These are phyloP conservation scores for Penicillium sp. DNA, from an alignment of 2,329 filamentous ascomycete genomes.

Conservation along the genomic window DNA sequence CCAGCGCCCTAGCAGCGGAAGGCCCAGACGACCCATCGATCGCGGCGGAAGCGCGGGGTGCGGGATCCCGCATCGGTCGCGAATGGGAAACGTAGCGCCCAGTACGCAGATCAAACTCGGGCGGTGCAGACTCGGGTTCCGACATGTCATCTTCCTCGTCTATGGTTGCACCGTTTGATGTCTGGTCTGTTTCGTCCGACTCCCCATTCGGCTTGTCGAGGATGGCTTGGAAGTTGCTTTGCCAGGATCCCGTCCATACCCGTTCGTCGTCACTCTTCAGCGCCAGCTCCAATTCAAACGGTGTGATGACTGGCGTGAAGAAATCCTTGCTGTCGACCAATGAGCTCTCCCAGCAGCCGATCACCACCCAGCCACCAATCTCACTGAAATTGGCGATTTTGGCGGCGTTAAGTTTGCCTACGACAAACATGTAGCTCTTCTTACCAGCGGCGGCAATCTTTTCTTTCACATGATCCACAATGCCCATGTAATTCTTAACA, in stretches of 20 bases:
- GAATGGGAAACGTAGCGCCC: slow-evolving; percentile 80
- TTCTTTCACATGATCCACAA: slow-evolving; percentile 70
- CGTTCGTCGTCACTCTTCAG: slow-evolving; percentile 72
- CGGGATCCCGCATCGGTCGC: slow-evolving; percentile 44
- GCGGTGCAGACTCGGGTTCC: slow-evolving; percentile 67
- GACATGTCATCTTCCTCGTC: slow-evolving; percentile 63
- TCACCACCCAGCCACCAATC: slow-evolving; percentile 93
- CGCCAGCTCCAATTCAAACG: slow-evolving; percentile 83
- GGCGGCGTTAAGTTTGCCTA: slow-evolving; percentile 92
- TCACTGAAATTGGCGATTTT: slow-evolving; percentile 97
- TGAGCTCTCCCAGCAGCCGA: slow-evolving; percentile 97
- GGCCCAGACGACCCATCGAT: slow-evolving; percentile 25
- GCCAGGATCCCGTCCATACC: slow-evolving; percentile 86
- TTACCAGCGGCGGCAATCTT: slow-evolving; percentile 80
- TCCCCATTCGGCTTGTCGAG: slow-evolving; percentile 41
- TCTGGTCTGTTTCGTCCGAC: slow-evolving; percentile 27
- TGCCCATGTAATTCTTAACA: slow-evolving; percentile 83
- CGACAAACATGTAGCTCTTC: slow-evolving; percentile 94
- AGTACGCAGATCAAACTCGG: slow-evolving; percentile 89
- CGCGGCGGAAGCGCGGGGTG: slow-evolving; percentile 29
- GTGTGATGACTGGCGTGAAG: slow-evolving; percentile 88
- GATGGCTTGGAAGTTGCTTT: slow-evolving; percentile 76
- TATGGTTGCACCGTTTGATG: slow-evolving; percentile 25
- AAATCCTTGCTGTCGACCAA: slow-evolving; percentile 87
- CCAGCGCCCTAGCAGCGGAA: slow-evolving; percentile 52